Evolutionary conservation across 1,284 basidiomycete species (phyloP).

Genomic region (Pseudozyma sp.): DNA sequence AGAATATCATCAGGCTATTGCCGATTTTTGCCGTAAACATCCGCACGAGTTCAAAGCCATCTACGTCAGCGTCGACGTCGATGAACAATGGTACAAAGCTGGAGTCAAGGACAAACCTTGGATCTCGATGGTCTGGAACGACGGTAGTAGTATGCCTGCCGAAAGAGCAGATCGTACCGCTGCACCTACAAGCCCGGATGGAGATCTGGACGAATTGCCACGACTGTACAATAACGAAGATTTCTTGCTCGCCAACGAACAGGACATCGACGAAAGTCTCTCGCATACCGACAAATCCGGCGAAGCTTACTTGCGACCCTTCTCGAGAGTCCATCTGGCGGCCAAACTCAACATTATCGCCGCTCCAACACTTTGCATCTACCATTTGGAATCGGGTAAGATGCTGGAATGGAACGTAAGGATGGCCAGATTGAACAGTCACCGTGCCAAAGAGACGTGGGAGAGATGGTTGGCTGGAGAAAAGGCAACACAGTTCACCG

Average conservation of each 20-base stretch:
- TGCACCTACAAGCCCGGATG: conserved; percentile 13
- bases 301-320: conserved; percentile 68
- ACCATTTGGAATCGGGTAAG: conserved; percentile 61
- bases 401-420: conserved; percentile 66
- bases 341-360: conserved; percentile 68
- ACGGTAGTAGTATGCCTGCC: conserved; percentile 65
- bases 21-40: conserved; percentile 58
- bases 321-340: conserved; percentile 69
- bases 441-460: conserved; percentile 55
- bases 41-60: conserved; percentile 68
- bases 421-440: conserved; percentile 40
- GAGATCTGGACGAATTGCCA: conserved; percentile 40
- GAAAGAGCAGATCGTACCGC: conserved; percentile 36
- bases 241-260: conserved; percentile 69
- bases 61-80: conserved; percentile 69
- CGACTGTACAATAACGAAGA: conserved; percentile 63
- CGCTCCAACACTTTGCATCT: conserved; percentile 68
- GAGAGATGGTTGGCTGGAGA: conserved; percentile 65
- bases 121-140: conserved; percentile 69
- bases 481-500: conserved; percentile 42
- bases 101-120: conserved; percentile 66
- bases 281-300: conserved; percentile 59
- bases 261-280: conserved; percentile 68
- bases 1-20: conserved; percentile 61
- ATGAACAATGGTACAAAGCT: conserved; percentile 64